Evolutionary conservation across 495 filamentous ascomycete genomes (phyloP).

Genomic region (Hypoxylon fuscum): DNA sequence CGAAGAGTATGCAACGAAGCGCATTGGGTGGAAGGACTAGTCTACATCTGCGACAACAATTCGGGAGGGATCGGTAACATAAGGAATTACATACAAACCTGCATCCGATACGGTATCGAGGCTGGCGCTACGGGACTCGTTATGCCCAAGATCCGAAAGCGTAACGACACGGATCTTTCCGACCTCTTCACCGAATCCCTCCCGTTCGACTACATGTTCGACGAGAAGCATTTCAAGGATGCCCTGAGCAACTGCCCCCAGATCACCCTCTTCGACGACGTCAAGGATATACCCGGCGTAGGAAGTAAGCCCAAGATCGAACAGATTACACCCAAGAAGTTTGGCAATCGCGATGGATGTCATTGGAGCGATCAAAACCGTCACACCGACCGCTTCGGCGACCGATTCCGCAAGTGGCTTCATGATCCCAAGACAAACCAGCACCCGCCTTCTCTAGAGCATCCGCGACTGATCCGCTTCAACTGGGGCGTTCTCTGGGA

Average conservation of each 20-base stretch:
- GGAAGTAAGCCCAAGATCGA: slow-evolving; percentile 48
- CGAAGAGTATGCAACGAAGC: slow-evolving; percentile 55
- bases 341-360: slow-evolving; percentile 55
- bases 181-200: slow-evolving; percentile 49
- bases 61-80: slow-evolving; percentile 63
- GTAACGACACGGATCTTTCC: slow-evolving; percentile 49
- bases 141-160: slow-evolving; percentile 53
- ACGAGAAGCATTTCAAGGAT: slow-evolving; percentile 54
- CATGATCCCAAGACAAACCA: slow-evolving; percentile 42
- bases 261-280: slow-evolving; percentile 53
- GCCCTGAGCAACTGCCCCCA: slow-evolving; percentile 55
- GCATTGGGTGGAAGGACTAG: slow-evolving; percentile 50
- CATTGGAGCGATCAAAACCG: slow-evolving; percentile 57
- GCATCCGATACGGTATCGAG: slow-evolving; percentile 61
- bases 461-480: slow-evolving; percentile 52
- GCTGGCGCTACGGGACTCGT: slow-evolving; percentile 58
- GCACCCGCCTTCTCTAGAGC: slow-evolving; percentile 36
- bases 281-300: slow-evolving; percentile 39
- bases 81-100: slow-evolving; percentile 62
- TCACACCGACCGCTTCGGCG: slow-evolving; percentile 55
- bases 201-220: slow-evolving; percentile 59
- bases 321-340: slow-evolving; percentile 54
- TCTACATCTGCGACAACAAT: slow-evolving; percentile 63
- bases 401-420: slow-evolving; percentile 48
- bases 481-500: slow-evolving; percentile 61